Percentiles rank a stretch among this genome's conserved stretches.
phyloP scores from a whole-genome alignment of 169 alveolate species.

The Cardiosporidium cionae region DNA sequence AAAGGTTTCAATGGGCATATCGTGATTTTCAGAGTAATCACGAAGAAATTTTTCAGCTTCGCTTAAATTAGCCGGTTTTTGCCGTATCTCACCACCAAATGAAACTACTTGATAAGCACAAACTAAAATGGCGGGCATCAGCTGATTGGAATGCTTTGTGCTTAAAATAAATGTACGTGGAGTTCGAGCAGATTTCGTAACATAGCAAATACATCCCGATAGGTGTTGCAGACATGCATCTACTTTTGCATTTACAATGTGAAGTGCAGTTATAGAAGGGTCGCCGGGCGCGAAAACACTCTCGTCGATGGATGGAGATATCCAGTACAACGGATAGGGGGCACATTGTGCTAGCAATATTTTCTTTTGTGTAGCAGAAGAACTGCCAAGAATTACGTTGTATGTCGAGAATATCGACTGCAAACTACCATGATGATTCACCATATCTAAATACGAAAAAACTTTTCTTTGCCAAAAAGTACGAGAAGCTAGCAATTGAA shows the following conservation, averaged over 20 bases:
- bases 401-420: not conserved
- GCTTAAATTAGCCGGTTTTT: not conserved
- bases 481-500: not conserved
- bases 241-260: not conserved
- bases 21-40: slow-evolving; percentile 10
- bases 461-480: not conserved
- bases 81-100: not conserved
- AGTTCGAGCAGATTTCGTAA: too few relatives aligned
- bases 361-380: not conserved
- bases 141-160: too few relatives aligned
- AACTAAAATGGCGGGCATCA: too few relatives aligned
- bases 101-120: slow-evolving; percentile 10
- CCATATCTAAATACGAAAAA: not conserved
- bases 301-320: not conserved
- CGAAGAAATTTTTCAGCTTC: not conserved
- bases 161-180: too few relatives aligned
- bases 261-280: not conserved
- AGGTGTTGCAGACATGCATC: not conserved
- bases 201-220: not conserved
- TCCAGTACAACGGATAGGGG: not conserved
- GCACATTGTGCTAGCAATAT: not conserved
- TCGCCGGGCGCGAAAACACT: not conserved
- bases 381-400: not conserved
- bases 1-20: not conserved
- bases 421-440: not conserved